phyloP scores from a whole-genome alignment of 305 asterid species.

The Striga hermonthica region DNA sequence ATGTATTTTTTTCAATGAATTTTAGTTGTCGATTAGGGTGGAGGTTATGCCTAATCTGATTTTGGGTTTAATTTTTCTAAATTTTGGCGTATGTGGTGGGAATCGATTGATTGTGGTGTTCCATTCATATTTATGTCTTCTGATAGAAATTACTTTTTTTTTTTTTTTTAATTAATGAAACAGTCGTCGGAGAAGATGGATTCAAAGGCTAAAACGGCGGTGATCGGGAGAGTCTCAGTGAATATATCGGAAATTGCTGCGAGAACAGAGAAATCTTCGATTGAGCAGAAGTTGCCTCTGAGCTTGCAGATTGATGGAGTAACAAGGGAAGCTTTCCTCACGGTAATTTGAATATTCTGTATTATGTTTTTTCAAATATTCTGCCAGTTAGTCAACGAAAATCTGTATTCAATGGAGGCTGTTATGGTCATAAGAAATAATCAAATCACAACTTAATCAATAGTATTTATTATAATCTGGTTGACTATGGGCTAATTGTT shows the following conservation, averaged over 20 bases:
- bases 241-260: constrained; percentile 54
- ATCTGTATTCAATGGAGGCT: neutral
- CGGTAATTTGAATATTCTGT: constrained; percentile 38
- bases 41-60: neutral
- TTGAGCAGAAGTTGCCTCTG: constrained; percentile 49
- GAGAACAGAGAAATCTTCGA: constrained; percentile 33
- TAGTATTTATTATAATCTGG: neutral
- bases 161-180: neutral
- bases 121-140: too few species aligned
- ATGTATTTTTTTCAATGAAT: neutral
- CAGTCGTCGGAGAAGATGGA: constrained; percentile 50
- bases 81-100: too few species aligned
- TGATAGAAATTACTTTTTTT: too few species aligned
- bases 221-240: constrained; percentile 50
- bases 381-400: neutral
- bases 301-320: constrained; percentile 43
- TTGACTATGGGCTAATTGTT: neutral
- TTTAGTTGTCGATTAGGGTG: neutral
- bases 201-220: constrained; percentile 42
- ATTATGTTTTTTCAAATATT: neutral
- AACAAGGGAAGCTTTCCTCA: constrained; percentile 44
- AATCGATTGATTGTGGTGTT: too few species aligned
- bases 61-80: neutral
- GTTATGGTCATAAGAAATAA: neutral
- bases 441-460: neutral